phyloP scores from a whole-genome alignment of 176 grass and related monocot genomes.

The Ensete ventricosum region DNA sequence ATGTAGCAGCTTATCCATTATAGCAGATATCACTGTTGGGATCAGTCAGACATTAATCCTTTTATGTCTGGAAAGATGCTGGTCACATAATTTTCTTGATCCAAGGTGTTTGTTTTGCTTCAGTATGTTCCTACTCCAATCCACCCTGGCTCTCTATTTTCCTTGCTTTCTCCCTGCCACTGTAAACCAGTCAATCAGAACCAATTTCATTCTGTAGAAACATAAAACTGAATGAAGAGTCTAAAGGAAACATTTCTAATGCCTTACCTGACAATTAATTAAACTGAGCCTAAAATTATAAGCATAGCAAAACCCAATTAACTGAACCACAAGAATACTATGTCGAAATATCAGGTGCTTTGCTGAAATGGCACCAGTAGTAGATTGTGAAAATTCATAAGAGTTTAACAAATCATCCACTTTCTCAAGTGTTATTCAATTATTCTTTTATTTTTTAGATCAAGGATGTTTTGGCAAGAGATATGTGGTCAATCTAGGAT shows the following conservation, averaged over 20 bases:
- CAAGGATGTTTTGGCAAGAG: not conserved
- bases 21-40: not conserved
- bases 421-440: no score
- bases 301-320: not conserved
- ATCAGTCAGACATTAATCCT: not conserved
- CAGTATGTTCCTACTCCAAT: not conserved
- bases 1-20: not conserved
- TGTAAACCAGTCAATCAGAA: slow-evolving; percentile 8
- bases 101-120: not conserved
- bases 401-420: no score
- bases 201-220: not conserved
- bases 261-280: no score
- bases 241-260: not conserved
- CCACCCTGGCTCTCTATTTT: slow-evolving; percentile 10
- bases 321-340: slow-evolving; percentile 5
- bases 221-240: not conserved
- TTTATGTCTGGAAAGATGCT: not conserved
- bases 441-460: not conserved
- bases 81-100: no score
- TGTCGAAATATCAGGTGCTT: not conserved
- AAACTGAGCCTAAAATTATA: not conserved
- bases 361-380: not conserved
- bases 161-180: slow-evolving; percentile 35
- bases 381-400: not conserved
- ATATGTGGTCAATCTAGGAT: not conserved